Evolutionary conservation across 176 grass and related monocot species (phyloP), one percentile per base, ranked within the genome.

Genomic region (Musa itinerans): DNA sequence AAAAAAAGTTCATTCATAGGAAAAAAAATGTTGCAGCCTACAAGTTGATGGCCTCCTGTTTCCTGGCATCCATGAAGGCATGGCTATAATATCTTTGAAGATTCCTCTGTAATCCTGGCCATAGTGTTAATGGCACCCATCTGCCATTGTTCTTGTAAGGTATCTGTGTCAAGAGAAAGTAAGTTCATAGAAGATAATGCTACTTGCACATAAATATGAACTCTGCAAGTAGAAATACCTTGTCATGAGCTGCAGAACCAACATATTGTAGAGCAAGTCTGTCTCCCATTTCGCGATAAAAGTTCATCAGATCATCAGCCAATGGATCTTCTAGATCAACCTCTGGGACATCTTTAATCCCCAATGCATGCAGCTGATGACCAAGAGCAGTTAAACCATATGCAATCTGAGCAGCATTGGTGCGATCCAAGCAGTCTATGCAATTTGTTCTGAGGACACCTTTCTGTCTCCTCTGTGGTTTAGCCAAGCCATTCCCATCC

Each of bases 31-130:
- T 52, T 79, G 50, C 79, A 78, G 54, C 91, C 82, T 92, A 99
- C 96, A 99, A 72, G 73, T 99, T 99, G 76, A 99, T 99, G 85
- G 96, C 91, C 84, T 95, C 80, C 82, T 99, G 96, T 82, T 99
- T 99, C 54, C 95, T 88, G 76, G 79, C 86, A 92, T 99, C 96
- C 75, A 88, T 89, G 71, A 95, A 99, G 0, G 96, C 91, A 65
- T 99, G 94, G 81, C 75, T 95, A 77, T 92, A 99, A 74, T 99
- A 99, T 73, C 96, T 86, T 59, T 99, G 96, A 83, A 99, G 50
- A n/a, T 89, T 99, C n/a, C 96, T 43, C 34, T 6, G 34, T 43
- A 69, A 2, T 1, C 34, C 34, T 43, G 34, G 34, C 34, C 34
- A 43, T 43, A 43, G 34, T 6, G 34, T 43, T 6, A 6, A 6